Evolutionary conservation across 2,329 filamentous ascomycete species (phyloP).

Genomic region (Ophiostoma triangulosporum): DNA sequence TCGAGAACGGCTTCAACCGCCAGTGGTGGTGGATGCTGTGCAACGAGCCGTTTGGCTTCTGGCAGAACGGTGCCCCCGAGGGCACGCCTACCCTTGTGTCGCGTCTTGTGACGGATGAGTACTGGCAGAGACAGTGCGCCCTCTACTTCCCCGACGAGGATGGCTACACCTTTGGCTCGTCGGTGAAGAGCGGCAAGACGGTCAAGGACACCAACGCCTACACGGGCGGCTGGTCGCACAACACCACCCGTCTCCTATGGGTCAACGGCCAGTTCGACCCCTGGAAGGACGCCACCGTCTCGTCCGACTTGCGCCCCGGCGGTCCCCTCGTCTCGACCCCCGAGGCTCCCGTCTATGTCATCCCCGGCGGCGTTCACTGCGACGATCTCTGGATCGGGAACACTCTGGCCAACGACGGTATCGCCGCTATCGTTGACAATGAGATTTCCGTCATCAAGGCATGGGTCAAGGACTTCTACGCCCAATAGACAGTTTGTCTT

Average conservation of each 20-base stretch:
- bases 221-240: constrained; percentile 24
- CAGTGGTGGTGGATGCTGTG: constrained; percentile 45
- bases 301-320: constrained; percentile 24
- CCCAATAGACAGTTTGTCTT: background rate
- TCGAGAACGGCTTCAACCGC: constrained; percentile 26
- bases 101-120: constrained; percentile 24
- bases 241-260: constrained; percentile 25
- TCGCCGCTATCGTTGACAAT: constrained; percentile 34
- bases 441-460: constrained; percentile 36
- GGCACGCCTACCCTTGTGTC: constrained; percentile 28
- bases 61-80: constrained; percentile 32
- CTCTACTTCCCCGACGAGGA: constrained; percentile 27
- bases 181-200: constrained; percentile 15
- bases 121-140: constrained; percentile 31
- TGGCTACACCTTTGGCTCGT: constrained; percentile 21
- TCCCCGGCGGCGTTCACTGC: constrained; percentile 28
- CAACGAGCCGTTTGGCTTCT: constrained; percentile 30
- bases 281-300: constrained; percentile 27
- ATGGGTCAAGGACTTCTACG: constrained; percentile 29
- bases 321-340: constrained; percentile 23
- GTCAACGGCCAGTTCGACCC: constrained; percentile 28
- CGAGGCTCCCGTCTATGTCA: constrained; percentile 21
- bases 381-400: constrained; percentile 20
- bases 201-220: constrained; percentile 24
- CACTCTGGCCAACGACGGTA: constrained; percentile 20